phyloP scores from a whole-genome alignment of 345 rosid genomes.

The Brassica rapa region DNA sequence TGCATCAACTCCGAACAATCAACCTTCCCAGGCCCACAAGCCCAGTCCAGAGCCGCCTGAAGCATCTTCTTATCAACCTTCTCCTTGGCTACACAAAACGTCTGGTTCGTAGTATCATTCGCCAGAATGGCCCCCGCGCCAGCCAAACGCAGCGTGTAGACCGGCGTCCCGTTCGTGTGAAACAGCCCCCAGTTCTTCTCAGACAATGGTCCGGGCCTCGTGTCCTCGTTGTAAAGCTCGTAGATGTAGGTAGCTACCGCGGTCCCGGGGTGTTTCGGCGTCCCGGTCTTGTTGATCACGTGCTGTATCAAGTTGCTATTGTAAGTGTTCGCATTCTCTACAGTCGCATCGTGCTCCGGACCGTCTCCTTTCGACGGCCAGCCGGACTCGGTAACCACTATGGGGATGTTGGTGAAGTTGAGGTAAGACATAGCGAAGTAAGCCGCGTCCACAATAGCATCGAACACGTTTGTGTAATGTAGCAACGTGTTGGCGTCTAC shows the following conservation, averaged over 20 bases:
- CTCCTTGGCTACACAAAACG: conserved; percentile 77
- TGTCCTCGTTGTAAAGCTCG: conserved; percentile 94
- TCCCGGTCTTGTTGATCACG: conserved; percentile 82
- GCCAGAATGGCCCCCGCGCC: conserved; percentile 85
- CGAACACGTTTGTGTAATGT: conserved; percentile 92
- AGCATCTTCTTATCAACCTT: conserved; percentile 84
- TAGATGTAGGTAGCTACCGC: conserved; percentile 80
- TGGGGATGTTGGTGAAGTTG: conserved; percentile 77
- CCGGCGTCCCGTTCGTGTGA: conserved; percentile 63
- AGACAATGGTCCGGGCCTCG: conserved; percentile 64
- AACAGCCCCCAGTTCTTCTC: conserved; percentile 98
- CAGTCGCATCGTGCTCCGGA: conserved; percentile 69
- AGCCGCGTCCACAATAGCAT: conserved; percentile 92
- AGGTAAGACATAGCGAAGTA: conserved; percentile 84
- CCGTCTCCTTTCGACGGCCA: conserved; percentile 97
- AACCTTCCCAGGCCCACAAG: conserved; percentile 99
- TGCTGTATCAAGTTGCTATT: conserved; percentile 93
- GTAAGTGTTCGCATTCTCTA: conserved; percentile 86
- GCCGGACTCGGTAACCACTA: conserved; percentile 84
- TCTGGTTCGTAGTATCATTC: conserved; percentile 95
- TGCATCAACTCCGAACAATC: conserved; percentile 78
- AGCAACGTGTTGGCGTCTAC: conserved; percentile 93
- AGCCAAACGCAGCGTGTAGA: conserved; percentile 70
- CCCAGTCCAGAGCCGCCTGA: conserved; percentile 99
- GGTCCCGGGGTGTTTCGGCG: conserved; percentile 85